These are phyloP conservation scores for Pulveroboletus sp. DNA, from an alignment of 768 basidiomycete genomes.

Conservation along the genomic window DNA sequence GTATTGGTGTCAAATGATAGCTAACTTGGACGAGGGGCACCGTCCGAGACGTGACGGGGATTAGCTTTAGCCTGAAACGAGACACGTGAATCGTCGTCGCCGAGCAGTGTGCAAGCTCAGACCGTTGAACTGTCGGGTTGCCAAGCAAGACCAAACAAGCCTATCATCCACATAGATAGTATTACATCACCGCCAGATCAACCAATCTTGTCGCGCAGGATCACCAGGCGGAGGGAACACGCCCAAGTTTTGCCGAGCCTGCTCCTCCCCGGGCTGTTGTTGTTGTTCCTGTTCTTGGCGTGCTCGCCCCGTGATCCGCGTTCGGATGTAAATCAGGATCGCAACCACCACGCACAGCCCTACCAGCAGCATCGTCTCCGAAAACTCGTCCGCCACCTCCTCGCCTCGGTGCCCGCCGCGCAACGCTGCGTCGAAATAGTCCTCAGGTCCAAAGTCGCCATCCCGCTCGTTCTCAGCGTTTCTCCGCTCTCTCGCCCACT, in stretches of 20 bases:
- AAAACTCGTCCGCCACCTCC: slow-evolving; percentile 64
- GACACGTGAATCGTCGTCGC: slow-evolving; percentile 7
- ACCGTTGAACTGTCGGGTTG: slow-evolving; percentile 7
- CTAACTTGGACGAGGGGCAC: too few relatives aligned
- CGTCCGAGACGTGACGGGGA: too few relatives aligned
- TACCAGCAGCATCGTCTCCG: slow-evolving; percentile 77
- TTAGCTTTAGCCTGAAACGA: too few relatives aligned
- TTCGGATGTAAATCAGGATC: slow-evolving; percentile 72
- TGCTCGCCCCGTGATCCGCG: slow-evolving; percentile 70
- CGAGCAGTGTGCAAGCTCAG: not conserved
- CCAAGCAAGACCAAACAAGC: slow-evolving; percentile 28
- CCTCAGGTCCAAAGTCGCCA: slow-evolving; percentile 74
- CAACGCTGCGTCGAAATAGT: slow-evolving; percentile 70
- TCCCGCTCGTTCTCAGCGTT: slow-evolving; percentile 71
- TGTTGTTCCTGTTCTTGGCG: slow-evolving; percentile 56
- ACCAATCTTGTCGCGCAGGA: slow-evolving; percentile 64
- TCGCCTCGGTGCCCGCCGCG: slow-evolving; percentile 60
- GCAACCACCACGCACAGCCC: slow-evolving; percentile 70
- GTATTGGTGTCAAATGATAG: too few relatives aligned
- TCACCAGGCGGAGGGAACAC: slow-evolving; percentile 62
- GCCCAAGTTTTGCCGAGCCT: slow-evolving; percentile 36
- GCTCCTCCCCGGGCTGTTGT: slow-evolving; percentile 34
- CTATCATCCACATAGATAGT: too few relatives aligned
- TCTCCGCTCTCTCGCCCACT: slow-evolving; percentile 79
- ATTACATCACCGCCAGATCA: slow-evolving; percentile 39